Evolutionary conservation across 345 rosid genomes (phyloP).

Genomic region (Schrenkiella parvula): DNA sequence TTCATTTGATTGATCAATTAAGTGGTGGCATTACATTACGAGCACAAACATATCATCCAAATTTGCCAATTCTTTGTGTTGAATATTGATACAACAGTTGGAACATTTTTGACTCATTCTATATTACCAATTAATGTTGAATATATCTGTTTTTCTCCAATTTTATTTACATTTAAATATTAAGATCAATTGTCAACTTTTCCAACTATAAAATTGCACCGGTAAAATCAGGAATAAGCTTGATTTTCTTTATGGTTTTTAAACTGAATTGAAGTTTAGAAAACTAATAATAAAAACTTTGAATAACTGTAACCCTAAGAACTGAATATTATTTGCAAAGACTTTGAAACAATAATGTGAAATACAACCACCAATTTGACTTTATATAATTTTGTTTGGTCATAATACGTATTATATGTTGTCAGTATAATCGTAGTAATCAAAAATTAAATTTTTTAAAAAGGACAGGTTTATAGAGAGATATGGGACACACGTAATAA

Average conservation of each 20-base stretch:
- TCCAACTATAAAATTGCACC: constrained; percentile 24
- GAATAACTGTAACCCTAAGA: constrained; percentile 5
- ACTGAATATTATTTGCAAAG: constrained; percentile 12
- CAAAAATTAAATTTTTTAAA: not conserved
- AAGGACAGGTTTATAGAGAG: constrained; percentile 73
- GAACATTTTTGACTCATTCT: constrained; percentile 22
- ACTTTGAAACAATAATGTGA: constrained; percentile 13
- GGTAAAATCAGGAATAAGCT: not conserved
- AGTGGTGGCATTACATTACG: not conserved
- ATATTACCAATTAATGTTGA: not conserved
- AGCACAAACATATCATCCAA: not conserved
- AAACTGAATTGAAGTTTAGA: not conserved
- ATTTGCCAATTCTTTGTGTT: not conserved
- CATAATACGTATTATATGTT: not conserved
- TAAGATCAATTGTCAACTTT: constrained; percentile 23
- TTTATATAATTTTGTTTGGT: not conserved
- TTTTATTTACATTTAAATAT: not conserved
- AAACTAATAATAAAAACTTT: not conserved
- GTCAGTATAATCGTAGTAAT: not conserved
- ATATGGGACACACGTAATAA: constrained; percentile 84
- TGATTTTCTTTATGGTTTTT: not conserved
- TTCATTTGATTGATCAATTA: not conserved
- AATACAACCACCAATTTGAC: not conserved
- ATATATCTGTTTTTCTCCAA: not conserved
- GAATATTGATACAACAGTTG: constrained; percentile 3